These are phyloP conservation scores for Tetradesmus obliquus DNA, from an alignment of 139 green algal genomes.

Conservation along the genomic window DNA sequence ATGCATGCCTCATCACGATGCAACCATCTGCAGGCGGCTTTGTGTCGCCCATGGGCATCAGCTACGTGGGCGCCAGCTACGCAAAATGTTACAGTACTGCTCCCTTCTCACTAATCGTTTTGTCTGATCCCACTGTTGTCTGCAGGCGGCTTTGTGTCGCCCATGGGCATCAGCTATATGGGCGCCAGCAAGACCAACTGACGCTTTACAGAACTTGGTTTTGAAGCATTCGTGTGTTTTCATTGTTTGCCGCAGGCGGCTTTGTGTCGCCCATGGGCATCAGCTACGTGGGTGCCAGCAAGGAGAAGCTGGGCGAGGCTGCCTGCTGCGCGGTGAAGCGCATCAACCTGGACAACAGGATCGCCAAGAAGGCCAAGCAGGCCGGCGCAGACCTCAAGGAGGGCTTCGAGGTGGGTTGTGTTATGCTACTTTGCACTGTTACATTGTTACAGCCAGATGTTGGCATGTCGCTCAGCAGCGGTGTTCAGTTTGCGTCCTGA, in stretches of 20 bases:
- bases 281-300: conserved; percentile 84
- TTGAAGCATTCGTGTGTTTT: neutral
- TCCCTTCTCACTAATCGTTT: neutral
- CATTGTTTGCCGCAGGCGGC: conserved; percentile 49
- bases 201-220: too few relatives aligned
- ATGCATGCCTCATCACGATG: too few relatives aligned
- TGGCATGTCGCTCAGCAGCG: too few relatives aligned
- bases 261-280: conserved; percentile 84
- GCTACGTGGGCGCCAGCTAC: conserved; percentile 81
- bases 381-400: conserved; percentile 87
- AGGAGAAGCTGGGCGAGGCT: conserved; percentile 78
- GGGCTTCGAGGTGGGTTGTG: conserved; percentile 75
- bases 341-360: conserved; percentile 86
- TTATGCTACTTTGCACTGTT: neutral
- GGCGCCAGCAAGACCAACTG: conserved; percentile 56
- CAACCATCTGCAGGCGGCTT: conserved; percentile 46
- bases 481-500: too few relatives aligned
- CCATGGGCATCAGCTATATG: conserved; percentile 86
- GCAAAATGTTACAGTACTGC: too few relatives aligned
- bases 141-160: conserved; percentile 65
- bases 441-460: neutral
- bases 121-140: neutral
- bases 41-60: conserved; percentile 77
- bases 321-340: conserved; percentile 88
- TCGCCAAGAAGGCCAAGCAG: conserved; percentile 72